phyloP scores from a whole-genome alignment of 345 rosid species.

The Mallotus nudiflorus region DNA sequence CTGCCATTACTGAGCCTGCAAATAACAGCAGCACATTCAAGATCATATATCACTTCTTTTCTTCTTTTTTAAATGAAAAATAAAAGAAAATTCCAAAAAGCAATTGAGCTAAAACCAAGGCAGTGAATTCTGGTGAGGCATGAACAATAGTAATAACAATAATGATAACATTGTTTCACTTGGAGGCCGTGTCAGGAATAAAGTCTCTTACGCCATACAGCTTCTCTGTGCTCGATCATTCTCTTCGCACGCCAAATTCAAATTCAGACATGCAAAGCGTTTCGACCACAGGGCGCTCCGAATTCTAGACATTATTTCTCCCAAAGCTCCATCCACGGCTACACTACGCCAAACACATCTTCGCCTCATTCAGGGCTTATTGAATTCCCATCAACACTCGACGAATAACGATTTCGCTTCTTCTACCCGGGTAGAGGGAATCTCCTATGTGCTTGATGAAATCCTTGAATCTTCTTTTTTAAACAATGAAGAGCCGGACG shows the following conservation, averaged over 20 bases:
- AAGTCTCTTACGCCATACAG: background rate
- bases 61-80: too few relatives aligned
- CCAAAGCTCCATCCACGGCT: slow-evolving; percentile 21
- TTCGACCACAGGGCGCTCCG: slow-evolving; percentile 50
- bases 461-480: slow-evolving; percentile 25
- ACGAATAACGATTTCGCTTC: too few relatives aligned
- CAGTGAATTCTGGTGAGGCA: slow-evolving; percentile 4
- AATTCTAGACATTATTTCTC: slow-evolving; percentile 47
- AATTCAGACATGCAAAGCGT: slow-evolving; percentile 23
- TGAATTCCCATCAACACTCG: slow-evolving; percentile 31
- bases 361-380: slow-evolving; percentile 54
- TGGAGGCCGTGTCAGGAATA: background rate
- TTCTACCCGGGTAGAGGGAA: too few relatives aligned
- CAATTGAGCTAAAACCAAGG: background rate
- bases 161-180: background rate
- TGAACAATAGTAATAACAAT: too few relatives aligned
- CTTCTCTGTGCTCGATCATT: background rate
- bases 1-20: too few relatives aligned
- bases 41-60: too few relatives aligned
- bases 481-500: slow-evolving; percentile 23
- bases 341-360: slow-evolving; percentile 39
- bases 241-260: background rate
- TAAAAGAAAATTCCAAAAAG: too few relatives aligned
- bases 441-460: too few relatives aligned
- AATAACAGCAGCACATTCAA: too few relatives aligned